A percentile compares a stretch with the other conserved stretches of the same genome.
Conservation (phyloP, 2,329 filamentous ascomycete species). For the Sarocladiaceae sp. region DNA sequence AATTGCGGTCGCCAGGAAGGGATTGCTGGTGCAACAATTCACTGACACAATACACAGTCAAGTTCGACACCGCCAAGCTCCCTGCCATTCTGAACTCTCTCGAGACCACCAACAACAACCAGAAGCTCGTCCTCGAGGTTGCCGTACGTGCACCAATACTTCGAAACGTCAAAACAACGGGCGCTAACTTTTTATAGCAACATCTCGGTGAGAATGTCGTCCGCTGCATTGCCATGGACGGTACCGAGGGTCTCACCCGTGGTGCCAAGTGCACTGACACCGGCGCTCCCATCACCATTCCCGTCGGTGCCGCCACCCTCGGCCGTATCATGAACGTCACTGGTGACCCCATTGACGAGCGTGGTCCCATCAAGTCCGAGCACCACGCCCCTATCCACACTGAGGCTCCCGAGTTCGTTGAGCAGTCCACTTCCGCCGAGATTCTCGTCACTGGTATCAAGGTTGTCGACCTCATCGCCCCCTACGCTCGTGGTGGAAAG, state of each 20-base stretch:
- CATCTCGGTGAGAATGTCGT: constrained; percentile 99
- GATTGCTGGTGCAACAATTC: background rate
- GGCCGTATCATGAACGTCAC: constrained; percentile 99
- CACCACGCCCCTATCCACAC: constrained; percentile 90
- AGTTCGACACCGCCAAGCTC: constrained; percentile 92
- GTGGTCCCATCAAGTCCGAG: constrained; percentile 92
- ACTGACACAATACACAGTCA: constrained; percentile 59
- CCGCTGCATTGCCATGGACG: constrained; percentile 99
- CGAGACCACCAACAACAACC: constrained; percentile 82
- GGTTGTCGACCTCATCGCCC: constrained; percentile 98
- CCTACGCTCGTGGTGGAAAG: constrained; percentile 99
- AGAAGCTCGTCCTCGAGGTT: constrained; percentile 96
- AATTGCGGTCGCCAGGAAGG: background rate
- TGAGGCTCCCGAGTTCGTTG: constrained; percentile 85
- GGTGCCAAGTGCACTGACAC: constrained; percentile 82
- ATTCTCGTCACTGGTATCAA: constrained; percentile 99
- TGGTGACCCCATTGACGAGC: constrained; percentile 99
- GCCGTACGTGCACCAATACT: constrained; percentile 60
- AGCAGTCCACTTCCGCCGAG: constrained; percentile 95
- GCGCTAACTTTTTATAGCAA: constrained; percentile 64
- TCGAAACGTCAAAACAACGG: constrained; percentile 2
- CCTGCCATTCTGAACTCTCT: constrained; percentile 97
- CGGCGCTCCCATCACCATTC: constrained; percentile 91
- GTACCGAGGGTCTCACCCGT: constrained; percentile 99
- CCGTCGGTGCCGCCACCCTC: constrained; percentile 87